Evolutionary conservation across 192 early-diverging fungal genomes (phyloP).

Genomic region (Cladochytrium replicatum): DNA sequence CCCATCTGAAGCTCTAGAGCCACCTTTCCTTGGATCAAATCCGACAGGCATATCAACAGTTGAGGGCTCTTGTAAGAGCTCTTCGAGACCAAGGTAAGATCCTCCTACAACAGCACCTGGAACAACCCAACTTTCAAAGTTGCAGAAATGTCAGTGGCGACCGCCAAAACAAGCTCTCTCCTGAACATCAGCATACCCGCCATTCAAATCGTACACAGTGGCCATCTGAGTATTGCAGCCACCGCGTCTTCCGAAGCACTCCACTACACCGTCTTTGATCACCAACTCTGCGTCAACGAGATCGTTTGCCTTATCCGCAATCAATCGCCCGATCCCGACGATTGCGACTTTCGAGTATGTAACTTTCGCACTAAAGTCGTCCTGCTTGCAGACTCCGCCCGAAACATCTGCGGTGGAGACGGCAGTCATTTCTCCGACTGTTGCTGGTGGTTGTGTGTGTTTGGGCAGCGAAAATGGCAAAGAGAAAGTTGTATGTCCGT

Average conservation of each 20-base stretch:
- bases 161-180: conserved; percentile 21
- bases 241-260: conserved; percentile 14
- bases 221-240: not conserved
- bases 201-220: conserved; percentile 27
- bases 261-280: conserved; percentile 32
- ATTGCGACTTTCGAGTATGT: not conserved
- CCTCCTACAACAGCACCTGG: no score
- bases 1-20: conserved; percentile 44
- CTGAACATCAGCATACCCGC: conserved; percentile 35
- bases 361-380: no score
- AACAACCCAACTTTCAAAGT: no score
- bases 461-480: no score
- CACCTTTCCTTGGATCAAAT: conserved; percentile 13
- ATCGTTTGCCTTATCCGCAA: conserved; percentile 7
- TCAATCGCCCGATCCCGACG: not conserved
- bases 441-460: no score
- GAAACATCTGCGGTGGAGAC: conserved; percentile 4
- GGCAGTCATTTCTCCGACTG: no score
- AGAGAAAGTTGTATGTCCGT: conserved; percentile 62
- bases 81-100: conserved; percentile 38
- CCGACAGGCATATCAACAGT: conserved; percentile 39
- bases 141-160: conserved; percentile 16
- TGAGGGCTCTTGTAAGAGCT: conserved; percentile 36
- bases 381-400: not conserved
- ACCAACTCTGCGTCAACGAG: conserved; percentile 20